Percentiles rank a stretch among this genome's conserved stretches.
Evolutionary conservation across 1,284 basidiomycete genomes (phyloP).

Genomic region (Coniophora puteana): DNA sequence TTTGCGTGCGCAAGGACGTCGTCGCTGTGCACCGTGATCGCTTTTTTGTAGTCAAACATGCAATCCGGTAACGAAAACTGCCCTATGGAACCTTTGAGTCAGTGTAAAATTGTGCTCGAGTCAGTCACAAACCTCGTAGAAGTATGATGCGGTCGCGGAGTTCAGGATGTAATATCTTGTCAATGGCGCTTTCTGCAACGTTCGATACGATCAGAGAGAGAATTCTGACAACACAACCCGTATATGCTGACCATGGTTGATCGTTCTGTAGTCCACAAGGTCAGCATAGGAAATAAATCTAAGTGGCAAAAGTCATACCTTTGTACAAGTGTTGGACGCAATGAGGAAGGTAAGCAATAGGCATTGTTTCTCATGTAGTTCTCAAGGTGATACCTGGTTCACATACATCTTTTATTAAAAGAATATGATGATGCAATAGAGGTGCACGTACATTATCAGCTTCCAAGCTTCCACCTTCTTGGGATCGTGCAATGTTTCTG

Average conservation of each 20-base stretch:
- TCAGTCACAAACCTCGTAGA: conserved; percentile 56
- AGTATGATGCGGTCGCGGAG: conserved; percentile 88
- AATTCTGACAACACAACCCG: conserved; percentile 5
- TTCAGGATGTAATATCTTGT: conserved; percentile 82
- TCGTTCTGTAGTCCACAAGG: conserved; percentile 46
- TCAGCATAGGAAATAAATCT: conserved; percentile 11
- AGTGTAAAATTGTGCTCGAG: conserved; percentile 28
- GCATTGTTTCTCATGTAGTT: conserved; percentile 78
- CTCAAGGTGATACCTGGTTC: conserved; percentile 75
- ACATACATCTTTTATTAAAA: too few species aligned
- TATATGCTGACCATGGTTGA: conserved; percentile 77
- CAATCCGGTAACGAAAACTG: conserved; percentile 77
- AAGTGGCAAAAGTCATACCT: conserved; percentile 39
- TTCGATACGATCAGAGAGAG: conserved; percentile 10
- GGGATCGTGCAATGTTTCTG: conserved; percentile 41
- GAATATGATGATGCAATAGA: too few species aligned
- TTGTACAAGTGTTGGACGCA: conserved; percentile 84
- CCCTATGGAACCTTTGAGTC: conserved; percentile 45
- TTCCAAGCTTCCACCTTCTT: conserved; percentile 77
- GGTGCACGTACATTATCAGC: conserved; percentile 61
- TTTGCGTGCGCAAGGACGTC: conserved; percentile 84
- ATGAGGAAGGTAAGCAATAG: conserved; percentile 85
- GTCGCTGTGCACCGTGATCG: conserved; percentile 78
- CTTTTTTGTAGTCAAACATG: conserved; percentile 62
- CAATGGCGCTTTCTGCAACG: conserved; percentile 76